phyloP scores from a whole-genome alignment of 1,139 yeast species.

The Lodderomyces theae region DNA sequence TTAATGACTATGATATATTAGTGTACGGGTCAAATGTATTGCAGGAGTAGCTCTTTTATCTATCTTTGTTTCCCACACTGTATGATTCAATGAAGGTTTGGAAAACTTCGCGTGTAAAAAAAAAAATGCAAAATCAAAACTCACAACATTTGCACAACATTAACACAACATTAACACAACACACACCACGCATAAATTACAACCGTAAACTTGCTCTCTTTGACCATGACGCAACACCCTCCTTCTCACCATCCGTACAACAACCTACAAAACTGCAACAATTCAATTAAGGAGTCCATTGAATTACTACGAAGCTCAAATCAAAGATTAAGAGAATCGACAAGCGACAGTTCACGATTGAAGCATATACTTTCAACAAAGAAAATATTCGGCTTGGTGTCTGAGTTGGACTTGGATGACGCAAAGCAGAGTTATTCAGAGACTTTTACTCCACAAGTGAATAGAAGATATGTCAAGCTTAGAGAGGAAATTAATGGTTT shows the following conservation, averaged over 20 bases:
- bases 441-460: constrained; percentile 37
- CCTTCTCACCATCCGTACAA: constrained; percentile 4
- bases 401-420: constrained; percentile 39
- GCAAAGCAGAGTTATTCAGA: constrained; percentile 33
- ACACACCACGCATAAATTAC: not conserved
- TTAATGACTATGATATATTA: too few relatives aligned
- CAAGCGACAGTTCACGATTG: constrained; percentile 34
- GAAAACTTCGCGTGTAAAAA: constrained; percentile 1
- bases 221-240: not conserved
- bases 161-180: not conserved
- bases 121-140: too few relatives aligned
- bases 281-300: constrained; percentile 31
- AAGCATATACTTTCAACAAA: constrained; percentile 33
- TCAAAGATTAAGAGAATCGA: constrained; percentile 28
- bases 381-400: constrained; percentile 42
- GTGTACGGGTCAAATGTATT: too few relatives aligned
- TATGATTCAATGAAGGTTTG: too few relatives aligned
- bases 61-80: too few relatives aligned
- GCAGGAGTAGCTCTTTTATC: too few relatives aligned
- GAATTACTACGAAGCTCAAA: constrained; percentile 31
- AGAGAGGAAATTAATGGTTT: constrained; percentile 17
- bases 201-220: too few relatives aligned
- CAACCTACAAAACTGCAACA: constrained; percentile 24
- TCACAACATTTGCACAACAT: too few relatives aligned
- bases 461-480: constrained; percentile 28